Evolutionary conservation across 164 flowering plant species (phyloP), one percentile per base, ranked within the genome.

Genomic region (Vitis amurensis): DNA sequence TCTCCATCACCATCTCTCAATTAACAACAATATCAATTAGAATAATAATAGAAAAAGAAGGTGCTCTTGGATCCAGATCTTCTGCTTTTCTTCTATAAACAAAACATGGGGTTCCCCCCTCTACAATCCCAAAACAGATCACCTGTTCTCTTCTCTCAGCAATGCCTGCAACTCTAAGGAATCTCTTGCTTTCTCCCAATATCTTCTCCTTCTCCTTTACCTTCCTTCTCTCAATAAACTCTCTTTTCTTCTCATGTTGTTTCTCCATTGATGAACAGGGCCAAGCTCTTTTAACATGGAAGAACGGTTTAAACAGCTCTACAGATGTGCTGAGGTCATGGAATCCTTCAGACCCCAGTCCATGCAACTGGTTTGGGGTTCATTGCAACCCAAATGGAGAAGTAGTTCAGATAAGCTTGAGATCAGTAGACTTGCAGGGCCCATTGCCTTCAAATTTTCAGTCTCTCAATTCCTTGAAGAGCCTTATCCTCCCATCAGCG

Each of bases 101-200:
- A 91, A 92, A 91, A 90, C 91, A 89, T 91, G 92, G 97, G 87
- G 82, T 87, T 86, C 85, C 86, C 71, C 90, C 86, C 86, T 88
- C 88, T 50, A 75, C 94, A 89, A 87, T 88, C 93, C 94, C 94
- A 79, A 85, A 80, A 81, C 88, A 77, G 79, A 83, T 72, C 82
- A 82, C 29, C 85, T 72, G 67, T 70, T 80, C 72, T 81, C 70
- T 72, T 68, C 74, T 73, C 61, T 74, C 79, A 80, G 82, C 84
- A 77, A 87, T 91, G 97, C 90, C 92, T 88, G 85, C 84, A 69
- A 63, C 64, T 56, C 79, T 77, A 82, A 85, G 79, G 59, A 77
- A 82, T 65, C 82, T 74, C 76, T 61, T 75, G n/a, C 74, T 71
- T 66, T 71, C 64, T 50, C 67, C 64, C 64, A 69, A 56, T 19